Evolutionary conservation across 2,329 filamentous ascomycete species (phyloP), one percentile per base, ranked within the genome.

Genomic region (Teratosphaeria epicoccoides): DNA sequence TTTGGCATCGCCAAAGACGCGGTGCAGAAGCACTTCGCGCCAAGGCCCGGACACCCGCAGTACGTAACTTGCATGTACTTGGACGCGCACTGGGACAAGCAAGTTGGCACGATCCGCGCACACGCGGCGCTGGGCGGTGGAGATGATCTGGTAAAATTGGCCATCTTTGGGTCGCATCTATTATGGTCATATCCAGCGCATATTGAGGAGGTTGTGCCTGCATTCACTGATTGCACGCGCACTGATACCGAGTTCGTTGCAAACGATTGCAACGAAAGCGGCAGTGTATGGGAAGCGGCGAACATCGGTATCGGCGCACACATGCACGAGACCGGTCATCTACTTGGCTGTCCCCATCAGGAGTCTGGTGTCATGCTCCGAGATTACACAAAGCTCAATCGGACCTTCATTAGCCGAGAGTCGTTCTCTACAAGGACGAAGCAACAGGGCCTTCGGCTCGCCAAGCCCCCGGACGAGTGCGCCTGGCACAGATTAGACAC

Each of bases 221-320:
- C 89, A 5, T 95, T 97, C 62, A 85, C 81, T 14, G 90, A 97
- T 68, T 95, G 89, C 68, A 95, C 90, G 2, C 82, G 84, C 26
- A 96, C 89, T 0, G 88, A 97, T 65, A 87, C 83, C 9, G 79
- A 81, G 37, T 79, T 80, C 60, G 82, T 95, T 33, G 85, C 86
- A 14, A 95, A 96, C 62, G 88, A 95, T 66, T 88, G 83, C 67
- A 85, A 86, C 60, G 87, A 95, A 59, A 84, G 84, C 6, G 90
- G 90, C 23, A 95, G 87, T 65, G 93, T 83, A 46, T 97, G 91
- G 91, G 91, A 97, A 67, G 83, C 89, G n/a, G 89, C 88, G 24
- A 95, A 91, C 61, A 85, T 95, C 55, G 90, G 90, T 25, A 94
- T 97, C 57, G 91, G 91, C 6, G 90, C 88, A 9, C 91, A 97